A percentile compares a stretch with the other conserved stretches of the same genome.
Evolutionary conservation across 1,284 basidiomycete genomes (phyloP).

Genomic region (Cystobasidium slooffiae): DNA sequence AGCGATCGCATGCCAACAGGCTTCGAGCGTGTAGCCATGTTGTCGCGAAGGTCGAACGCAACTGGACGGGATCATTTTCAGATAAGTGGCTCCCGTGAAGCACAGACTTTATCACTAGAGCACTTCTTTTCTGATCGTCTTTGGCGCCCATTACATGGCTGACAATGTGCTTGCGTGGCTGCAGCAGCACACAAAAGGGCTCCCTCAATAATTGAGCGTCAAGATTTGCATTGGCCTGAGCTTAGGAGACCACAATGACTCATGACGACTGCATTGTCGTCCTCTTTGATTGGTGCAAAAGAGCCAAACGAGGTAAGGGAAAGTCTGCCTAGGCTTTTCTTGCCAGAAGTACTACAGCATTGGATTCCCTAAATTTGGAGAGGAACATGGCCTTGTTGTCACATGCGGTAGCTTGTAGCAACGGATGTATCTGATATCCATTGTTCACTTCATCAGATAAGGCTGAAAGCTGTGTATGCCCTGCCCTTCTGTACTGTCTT

Average conservation of each 20-base stretch:
- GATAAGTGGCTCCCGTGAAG: slow-evolving; percentile 16
- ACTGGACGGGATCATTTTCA: slow-evolving; percentile 17
- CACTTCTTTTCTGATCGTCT: slow-evolving; percentile 16
- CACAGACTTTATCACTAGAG: slow-evolving; percentile 16
- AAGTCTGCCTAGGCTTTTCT: slow-evolving; percentile 21
- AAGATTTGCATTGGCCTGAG: slow-evolving; percentile 15
- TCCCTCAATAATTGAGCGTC: slow-evolving; percentile 17
- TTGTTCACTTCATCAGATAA: too few relatives aligned
- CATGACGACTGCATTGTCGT: slow-evolving; percentile 19
- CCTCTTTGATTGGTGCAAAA: slow-evolving; percentile 15
- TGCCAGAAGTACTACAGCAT: slow-evolving; percentile 20
- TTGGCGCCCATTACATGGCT: slow-evolving; percentile 5
- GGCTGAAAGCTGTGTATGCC: too few relatives aligned
- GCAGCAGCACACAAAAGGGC: slow-evolving; percentile 21
- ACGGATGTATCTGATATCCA: too few relatives aligned
- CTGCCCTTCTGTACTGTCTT: too few relatives aligned
- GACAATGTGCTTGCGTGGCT: slow-evolving; percentile 19
- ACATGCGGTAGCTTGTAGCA: neutral
- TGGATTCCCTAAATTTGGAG: too few relatives aligned
- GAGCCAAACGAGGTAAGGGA: slow-evolving; percentile 11
- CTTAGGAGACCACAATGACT: slow-evolving; percentile 16
- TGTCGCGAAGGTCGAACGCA: slow-evolving; percentile 10
- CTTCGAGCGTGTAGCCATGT: slow-evolving; percentile 18
- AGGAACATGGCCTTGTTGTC: neutral
- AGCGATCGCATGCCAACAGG: slow-evolving; percentile 17